phyloP scores from a whole-genome alignment of 176 grass and related monocot species.

The Phyllostachys edulis region DNA sequence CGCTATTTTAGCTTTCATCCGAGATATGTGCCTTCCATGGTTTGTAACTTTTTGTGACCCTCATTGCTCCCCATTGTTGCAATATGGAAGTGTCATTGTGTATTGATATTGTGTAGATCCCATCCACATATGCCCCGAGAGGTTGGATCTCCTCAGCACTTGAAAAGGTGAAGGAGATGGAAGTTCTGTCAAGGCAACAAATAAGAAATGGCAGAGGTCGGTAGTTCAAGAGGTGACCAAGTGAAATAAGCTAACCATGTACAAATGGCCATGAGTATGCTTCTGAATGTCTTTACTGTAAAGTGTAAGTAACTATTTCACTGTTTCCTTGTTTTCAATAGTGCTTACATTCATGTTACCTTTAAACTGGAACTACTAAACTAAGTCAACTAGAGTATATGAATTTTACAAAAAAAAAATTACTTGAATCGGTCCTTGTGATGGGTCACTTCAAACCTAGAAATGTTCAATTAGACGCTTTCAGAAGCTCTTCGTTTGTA shows the following conservation, averaged over 20 bases:
- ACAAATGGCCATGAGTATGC: conserved; percentile 35
- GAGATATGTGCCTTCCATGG: conserved; percentile 94
- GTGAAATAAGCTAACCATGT: conserved; percentile 39
- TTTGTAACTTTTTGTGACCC: conserved; percentile 36
- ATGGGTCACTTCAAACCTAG: neutral
- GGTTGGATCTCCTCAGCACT: conserved; percentile 95
- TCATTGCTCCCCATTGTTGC: neutral
- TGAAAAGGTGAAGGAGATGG: conserved; percentile 91
- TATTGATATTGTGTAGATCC: conserved; percentile 59
- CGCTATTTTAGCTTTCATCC: conserved; percentile 97
- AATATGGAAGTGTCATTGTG: conserved; percentile 1
- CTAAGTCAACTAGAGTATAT: neutral
- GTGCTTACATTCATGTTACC: neutral
- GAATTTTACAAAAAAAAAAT: neutral
- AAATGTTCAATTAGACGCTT: neutral
- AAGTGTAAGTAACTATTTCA: conserved; percentile 41
- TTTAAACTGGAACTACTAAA: conserved; percentile 15
- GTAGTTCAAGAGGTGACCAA: conserved; percentile 42
- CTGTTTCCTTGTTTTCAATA: neutral
- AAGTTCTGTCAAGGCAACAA: conserved; percentile 43
- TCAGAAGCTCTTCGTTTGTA: neutral
- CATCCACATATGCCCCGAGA: conserved; percentile 94
- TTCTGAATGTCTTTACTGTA: conserved; percentile 31
- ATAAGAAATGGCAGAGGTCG: conserved; percentile 44
- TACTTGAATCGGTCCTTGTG: conserved; percentile 2